phyloP scores from a whole-genome alignment of 306 rosid species.

The Begonia masoniana region DNA sequence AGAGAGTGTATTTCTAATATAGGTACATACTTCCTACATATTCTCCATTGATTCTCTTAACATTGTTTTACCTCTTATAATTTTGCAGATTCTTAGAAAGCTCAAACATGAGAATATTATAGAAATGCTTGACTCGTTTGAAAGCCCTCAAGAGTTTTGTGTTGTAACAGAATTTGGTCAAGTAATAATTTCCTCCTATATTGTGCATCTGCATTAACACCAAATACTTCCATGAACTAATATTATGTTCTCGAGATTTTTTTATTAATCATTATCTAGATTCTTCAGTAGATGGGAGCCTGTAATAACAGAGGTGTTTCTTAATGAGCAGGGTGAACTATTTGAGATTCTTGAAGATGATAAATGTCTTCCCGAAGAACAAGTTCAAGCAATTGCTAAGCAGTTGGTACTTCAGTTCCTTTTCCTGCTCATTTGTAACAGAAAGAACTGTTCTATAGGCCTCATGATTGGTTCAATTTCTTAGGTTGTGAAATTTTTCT shows the following conservation, averaged over 20 bases:
- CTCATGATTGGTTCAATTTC: slow-evolving; percentile 1
- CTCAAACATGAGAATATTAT: slow-evolving; percentile 91
- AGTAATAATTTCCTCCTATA: slow-evolving; percentile 33
- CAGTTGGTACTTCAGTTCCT: slow-evolving; percentile 52
- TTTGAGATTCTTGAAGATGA: slow-evolving; percentile 99
- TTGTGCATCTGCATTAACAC: slow-evolving; percentile 6
- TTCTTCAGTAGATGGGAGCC: too few relatives aligned
- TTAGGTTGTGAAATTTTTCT: slow-evolving; percentile 1
- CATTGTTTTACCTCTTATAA: neutral
- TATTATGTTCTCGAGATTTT: too few relatives aligned
- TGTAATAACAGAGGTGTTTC: neutral
- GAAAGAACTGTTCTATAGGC: neutral
- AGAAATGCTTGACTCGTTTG: slow-evolving; percentile 97
- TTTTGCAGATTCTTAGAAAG: slow-evolving; percentile 77
- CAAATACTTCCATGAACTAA: neutral
- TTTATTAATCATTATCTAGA: too few relatives aligned
- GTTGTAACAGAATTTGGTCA: slow-evolving; percentile 97
- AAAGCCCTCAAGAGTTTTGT: slow-evolving; percentile 91
- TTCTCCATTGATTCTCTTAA: neutral
- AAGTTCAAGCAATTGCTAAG: slow-evolving; percentile 97
- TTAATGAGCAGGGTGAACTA: slow-evolving; percentile 63
- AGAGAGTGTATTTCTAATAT: too few relatives aligned
- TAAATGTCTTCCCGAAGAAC: slow-evolving; percentile 94
- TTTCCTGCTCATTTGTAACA: too few relatives aligned
- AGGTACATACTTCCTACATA: too few relatives aligned